These are phyloP conservation scores for Protomyces inundatus DNA, from an alignment of 1,139 yeast species.

Conservation along the genomic window DNA sequence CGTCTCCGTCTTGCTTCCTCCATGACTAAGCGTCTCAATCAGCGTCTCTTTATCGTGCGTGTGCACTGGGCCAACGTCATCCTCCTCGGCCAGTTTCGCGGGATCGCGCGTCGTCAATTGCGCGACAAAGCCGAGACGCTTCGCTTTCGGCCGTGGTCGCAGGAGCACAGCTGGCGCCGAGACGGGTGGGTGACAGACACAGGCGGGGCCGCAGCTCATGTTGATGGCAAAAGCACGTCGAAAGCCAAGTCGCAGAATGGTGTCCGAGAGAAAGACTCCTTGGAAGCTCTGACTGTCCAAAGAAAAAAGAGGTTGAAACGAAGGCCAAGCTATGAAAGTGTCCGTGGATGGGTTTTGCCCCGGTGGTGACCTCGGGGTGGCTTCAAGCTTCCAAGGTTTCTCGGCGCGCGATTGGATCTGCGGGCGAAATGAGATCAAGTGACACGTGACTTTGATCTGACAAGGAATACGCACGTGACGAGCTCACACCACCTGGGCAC, in stretches of 20 bases:
- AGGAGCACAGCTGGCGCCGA: slow-evolving; percentile 15
- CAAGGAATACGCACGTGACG: no score
- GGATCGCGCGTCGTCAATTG: slow-evolving; percentile 13
- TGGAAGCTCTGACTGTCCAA: neutral
- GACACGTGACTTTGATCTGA: no score
- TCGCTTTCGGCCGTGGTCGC: slow-evolving; percentile 17
- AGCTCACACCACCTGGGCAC: no score
- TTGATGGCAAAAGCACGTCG: neutral
- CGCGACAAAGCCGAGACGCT: slow-evolving; percentile 15
- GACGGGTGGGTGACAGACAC: slow-evolving; percentile 22
- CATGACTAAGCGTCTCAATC: slow-evolving; percentile 13
- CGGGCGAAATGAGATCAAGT: no score
- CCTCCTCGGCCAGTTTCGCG: neutral
- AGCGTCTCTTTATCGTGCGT: neutral
- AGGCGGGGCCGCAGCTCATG: slow-evolving; percentile 23
- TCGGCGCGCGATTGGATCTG: no score
- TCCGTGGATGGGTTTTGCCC: no score
- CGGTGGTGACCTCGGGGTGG: no score
- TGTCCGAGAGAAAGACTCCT: neutral
- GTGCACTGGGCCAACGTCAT: neutral
- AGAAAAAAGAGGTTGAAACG: no score
- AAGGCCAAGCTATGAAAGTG: no score
- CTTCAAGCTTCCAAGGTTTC: no score
- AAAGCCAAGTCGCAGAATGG: neutral
- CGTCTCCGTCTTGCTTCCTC: slow-evolving; percentile 5